phyloP scores from a whole-genome alignment of 768 basidiomycete genomes.

The Wakefieldia striispora region DNA sequence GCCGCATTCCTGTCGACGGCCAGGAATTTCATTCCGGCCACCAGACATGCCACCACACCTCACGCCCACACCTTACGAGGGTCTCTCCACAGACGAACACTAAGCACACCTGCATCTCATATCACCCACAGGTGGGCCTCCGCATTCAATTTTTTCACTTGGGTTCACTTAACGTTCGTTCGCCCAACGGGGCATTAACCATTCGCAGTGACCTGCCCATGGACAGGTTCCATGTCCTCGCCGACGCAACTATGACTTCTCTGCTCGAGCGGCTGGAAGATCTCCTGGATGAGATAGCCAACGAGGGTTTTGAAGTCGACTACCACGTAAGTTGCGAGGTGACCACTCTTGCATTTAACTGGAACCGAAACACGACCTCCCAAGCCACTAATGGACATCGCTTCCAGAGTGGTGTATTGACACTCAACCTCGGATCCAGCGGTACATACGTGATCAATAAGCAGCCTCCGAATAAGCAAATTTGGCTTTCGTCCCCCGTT shows the following conservation, averaged over 20 bases:
- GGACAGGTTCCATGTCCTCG: constrained; percentile 65
- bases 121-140: constrained; percentile 49
- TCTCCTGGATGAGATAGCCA: constrained; percentile 57
- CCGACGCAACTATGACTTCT: constrained; percentile 76
- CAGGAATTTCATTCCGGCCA: not conserved
- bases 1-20: constrained; percentile 3
- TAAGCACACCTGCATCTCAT: constrained; percentile 57
- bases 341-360: not conserved
- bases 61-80: constrained; percentile 1
- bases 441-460: constrained; percentile 97
- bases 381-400: constrained; percentile 9
- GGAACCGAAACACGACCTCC: no score
- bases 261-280: constrained; percentile 74
- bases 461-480: constrained; percentile 96
- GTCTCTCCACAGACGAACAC: constrained; percentile 18
- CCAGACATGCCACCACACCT: not conserved
- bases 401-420: constrained; percentile 83
- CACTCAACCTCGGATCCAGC: constrained; percentile 66
- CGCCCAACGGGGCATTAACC: not conserved
- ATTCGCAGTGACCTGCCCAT: constrained; percentile 49
- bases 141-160: no score
- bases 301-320: constrained; percentile 75
- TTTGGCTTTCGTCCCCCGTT: constrained; percentile 89
- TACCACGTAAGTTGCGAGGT: constrained; percentile 63
- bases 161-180: not conserved